Evolutionary conservation across 2,329 filamentous ascomycete genomes (phyloP).

Genomic region (Venturia pyrina): DNA sequence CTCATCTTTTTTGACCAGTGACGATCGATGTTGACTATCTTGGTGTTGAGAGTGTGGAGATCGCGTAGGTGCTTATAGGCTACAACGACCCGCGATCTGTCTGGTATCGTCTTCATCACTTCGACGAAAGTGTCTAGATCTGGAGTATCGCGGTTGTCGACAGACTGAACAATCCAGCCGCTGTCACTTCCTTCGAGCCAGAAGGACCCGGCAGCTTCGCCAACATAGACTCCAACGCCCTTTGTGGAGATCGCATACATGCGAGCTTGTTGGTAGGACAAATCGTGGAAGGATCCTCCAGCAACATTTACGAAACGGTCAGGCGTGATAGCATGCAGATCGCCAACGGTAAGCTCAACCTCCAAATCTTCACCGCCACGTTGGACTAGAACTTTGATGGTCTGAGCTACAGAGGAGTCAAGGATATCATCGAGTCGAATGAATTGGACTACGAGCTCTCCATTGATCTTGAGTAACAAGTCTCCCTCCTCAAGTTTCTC

Average conservation of each 20-base stretch:
- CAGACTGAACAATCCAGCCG: slow-evolving; percentile 86
- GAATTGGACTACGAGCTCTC: slow-evolving; percentile 85
- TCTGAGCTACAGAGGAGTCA: slow-evolving; percentile 72
- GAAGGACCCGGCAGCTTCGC: slow-evolving; percentile 90
- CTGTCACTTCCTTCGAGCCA: slow-evolving; percentile 83
- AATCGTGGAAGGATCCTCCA: slow-evolving; percentile 86
- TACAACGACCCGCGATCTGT: slow-evolving; percentile 74
- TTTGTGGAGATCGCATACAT: slow-evolving; percentile 86
- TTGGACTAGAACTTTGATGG: slow-evolving; percentile 74
- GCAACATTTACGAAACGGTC: slow-evolving; percentile 92
- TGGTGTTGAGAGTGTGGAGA: slow-evolving; percentile 86
- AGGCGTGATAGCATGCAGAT: slow-evolving; percentile 89
- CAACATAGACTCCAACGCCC: slow-evolving; percentile 72
- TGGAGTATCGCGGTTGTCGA: slow-evolving; percentile 85
- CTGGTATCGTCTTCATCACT: slow-evolving; percentile 79
- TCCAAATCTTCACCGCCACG: slow-evolving; percentile 81
- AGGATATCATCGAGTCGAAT: slow-evolving; percentile 83
- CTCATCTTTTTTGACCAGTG: slow-evolving; percentile 97
- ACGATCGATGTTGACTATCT: slow-evolving; percentile 82
- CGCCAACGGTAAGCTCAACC: slow-evolving; percentile 73
- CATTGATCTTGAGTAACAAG: slow-evolving; percentile 86
- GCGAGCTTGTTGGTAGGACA: slow-evolving; percentile 96
- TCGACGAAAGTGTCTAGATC: slow-evolving; percentile 82
- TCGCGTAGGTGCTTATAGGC: slow-evolving; percentile 94
- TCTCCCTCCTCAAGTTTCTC: slow-evolving; percentile 88